Conservation (phyloP, 495 filamentous ascomycete species). For the Neurospora sp. region DNA sequence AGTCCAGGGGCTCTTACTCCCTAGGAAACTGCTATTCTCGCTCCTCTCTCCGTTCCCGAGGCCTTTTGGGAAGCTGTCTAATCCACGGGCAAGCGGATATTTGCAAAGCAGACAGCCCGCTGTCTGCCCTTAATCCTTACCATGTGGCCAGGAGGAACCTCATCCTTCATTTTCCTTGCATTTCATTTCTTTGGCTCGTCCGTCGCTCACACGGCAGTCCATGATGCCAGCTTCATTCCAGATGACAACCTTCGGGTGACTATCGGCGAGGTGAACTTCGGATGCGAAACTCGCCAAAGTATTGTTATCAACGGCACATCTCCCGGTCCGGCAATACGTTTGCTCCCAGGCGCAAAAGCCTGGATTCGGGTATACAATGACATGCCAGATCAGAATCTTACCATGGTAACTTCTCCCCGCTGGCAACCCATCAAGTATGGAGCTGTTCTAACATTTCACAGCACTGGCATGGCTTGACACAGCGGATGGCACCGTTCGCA, state of each 20-base stretch:
- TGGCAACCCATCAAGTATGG: not conserved
- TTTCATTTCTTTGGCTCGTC: not conserved
- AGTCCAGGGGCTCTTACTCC: too few relatives aligned
- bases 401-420: constrained; percentile 32
- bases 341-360: constrained; percentile 37
- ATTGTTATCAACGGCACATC: constrained; percentile 45
- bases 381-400: constrained; percentile 41
- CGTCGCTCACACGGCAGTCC: constrained; percentile 7
- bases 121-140: not conserved
- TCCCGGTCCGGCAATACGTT: constrained; percentile 40
- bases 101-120: not conserved
- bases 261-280: constrained; percentile 25
- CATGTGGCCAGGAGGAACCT: not conserved
- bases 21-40: too few relatives aligned
- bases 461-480: constrained; percentile 54
- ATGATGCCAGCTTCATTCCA: constrained; percentile 37
- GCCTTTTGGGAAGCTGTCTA: too few relatives aligned
- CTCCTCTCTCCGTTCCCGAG: too few relatives aligned
- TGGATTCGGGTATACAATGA: constrained; percentile 55
- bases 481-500: constrained; percentile 43
- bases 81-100: not conserved
- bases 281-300: constrained; percentile 33
- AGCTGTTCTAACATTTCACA: constrained; percentile 16
- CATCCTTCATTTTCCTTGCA: not conserved
- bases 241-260: constrained; percentile 41